Conservation (phyloP, 2,329 filamentous ascomycete genomes). For the Beauveria scarabaeidicola region DNA sequence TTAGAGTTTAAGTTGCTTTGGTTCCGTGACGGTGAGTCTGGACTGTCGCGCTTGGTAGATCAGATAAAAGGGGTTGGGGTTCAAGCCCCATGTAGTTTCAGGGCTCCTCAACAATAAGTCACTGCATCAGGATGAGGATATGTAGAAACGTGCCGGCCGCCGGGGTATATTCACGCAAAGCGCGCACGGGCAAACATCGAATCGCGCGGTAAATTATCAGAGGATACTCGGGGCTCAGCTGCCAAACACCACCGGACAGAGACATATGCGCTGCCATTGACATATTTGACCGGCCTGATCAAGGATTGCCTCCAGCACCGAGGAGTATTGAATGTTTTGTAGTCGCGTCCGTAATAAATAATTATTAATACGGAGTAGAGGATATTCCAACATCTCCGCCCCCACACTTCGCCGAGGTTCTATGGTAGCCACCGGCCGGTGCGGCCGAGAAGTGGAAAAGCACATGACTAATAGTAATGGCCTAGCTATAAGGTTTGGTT, state of each 20-base stretch:
- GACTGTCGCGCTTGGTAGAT: neutral
- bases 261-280: neutral
- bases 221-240: neutral
- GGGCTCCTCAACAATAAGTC: neutral
- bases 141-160: neutral
- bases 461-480: conserved; percentile 8
- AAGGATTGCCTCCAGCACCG: neutral
- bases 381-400: conserved; percentile 6
- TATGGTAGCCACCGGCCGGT: conserved; percentile 6
- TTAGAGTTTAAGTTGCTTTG: neutral
- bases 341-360: neutral
- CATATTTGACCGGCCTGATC: neutral
- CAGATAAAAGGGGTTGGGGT: neutral
- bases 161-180: neutral
- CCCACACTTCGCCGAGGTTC: conserved; percentile 13
- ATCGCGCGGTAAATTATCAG: neutral
- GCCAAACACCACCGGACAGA: neutral
- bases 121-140: neutral
- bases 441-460: conserved; percentile 1
- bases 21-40: neutral
- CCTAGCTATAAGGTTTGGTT: conserved; percentile 7
- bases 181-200: neutral
- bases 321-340: neutral
- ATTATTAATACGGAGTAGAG: neutral
- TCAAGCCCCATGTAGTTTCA: neutral